Base-by-base conservation (phyloP, 2,329 filamentous ascomycete species). In the Fusarium burgessii region DNA sequence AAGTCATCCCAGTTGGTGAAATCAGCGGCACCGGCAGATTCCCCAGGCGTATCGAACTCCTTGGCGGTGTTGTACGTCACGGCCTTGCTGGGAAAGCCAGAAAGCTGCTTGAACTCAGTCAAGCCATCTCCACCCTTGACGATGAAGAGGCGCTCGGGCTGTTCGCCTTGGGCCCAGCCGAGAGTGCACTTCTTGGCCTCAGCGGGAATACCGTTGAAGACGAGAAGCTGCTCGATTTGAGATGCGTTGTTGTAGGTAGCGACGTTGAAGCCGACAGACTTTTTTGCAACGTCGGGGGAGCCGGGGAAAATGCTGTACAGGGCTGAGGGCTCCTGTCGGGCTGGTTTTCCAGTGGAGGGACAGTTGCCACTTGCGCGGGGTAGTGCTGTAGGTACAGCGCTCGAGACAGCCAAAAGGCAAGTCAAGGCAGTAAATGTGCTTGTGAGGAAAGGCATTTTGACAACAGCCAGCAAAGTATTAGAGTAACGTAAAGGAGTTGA, bases 111-210 rank as follows among this genome's bases (percentile, higher is more conserved):
- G 33, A 76, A 56, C 3, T 61, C 45, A 3, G 77, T 46, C 38
- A 77, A 58, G 1, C 74, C 80, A 58, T 71, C 77, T 25, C 45
- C 29, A 20, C 76, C 76, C 27, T 75, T 71, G 66, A 82, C 81
- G 69, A 78, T 77, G 64, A 84, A 82, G 58, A 78, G 77, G 56
- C 80, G 82, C 47, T 81, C 78, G 58, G 76, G 78, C 66, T 70
- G 78, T 11, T 77, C 78, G 20, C 80, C 82, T n/a, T 82, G 80
- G 7, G 47, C 51, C 80, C 80, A 82, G 15, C 66, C 63, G n/a
- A 82, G 66, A 6, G 41, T 41, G 74, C 80, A 82, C 4, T 52
- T 46, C 54, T 73, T 77, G 12, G 79, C 79, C 0, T 60, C 27
- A 0, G 76, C 40, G 0, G 80, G 80, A 56, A 82, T 75, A 7